A percentile compares a stretch with the other conserved stretches of the same genome.
These are phyloP conservation scores for Cyberlindnera mrakii DNA, from an alignment of 805 yeast species.

Conservation along the genomic window DNA sequence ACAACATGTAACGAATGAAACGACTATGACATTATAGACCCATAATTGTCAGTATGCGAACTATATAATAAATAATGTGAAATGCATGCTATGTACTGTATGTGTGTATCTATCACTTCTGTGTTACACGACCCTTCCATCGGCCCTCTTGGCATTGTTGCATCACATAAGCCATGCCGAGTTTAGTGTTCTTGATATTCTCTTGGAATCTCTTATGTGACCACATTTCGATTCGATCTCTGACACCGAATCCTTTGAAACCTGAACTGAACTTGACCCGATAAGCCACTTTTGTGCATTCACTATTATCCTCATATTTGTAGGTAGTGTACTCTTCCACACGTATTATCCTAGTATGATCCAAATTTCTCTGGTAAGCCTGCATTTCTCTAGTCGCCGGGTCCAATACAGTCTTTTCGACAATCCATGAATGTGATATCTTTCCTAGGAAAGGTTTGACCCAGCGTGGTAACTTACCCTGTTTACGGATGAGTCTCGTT, in stretches of 20 bases:
- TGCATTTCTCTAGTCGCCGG: slow-evolving; percentile 47
- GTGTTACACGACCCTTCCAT: background rate
- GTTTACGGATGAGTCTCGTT: slow-evolving; percentile 68
- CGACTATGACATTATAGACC: background rate
- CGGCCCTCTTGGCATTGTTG: slow-evolving; percentile 38
- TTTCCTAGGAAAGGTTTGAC: slow-evolving; percentile 68
- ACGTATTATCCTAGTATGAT: slow-evolving; percentile 70
- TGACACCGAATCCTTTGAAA: slow-evolving; percentile 55
- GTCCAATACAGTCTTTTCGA: slow-evolving; percentile 73
- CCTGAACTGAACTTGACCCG: slow-evolving; percentile 69
- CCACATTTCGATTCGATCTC: slow-evolving; percentile 77
- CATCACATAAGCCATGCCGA: slow-evolving; percentile 78
- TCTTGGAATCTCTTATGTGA: slow-evolving; percentile 63
- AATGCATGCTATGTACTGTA: background rate
- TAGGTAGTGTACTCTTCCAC: slow-evolving; percentile 75
- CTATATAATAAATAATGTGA: background rate
- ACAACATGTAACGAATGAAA: background rate
- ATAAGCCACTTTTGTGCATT: slow-evolving; percentile 43
- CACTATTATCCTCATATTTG: slow-evolving; percentile 26
- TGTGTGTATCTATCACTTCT: background rate
- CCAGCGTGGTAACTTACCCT: slow-evolving; percentile 78
- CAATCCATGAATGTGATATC: slow-evolving; percentile 69
- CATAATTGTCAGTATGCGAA: background rate
- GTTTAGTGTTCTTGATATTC: slow-evolving; percentile 57
- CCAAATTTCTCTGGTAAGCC: slow-evolving; percentile 77